Base-by-base conservation (phyloP, 2,329 filamentous ascomycete genomes). In the Aspergillus floridensis region DNA sequence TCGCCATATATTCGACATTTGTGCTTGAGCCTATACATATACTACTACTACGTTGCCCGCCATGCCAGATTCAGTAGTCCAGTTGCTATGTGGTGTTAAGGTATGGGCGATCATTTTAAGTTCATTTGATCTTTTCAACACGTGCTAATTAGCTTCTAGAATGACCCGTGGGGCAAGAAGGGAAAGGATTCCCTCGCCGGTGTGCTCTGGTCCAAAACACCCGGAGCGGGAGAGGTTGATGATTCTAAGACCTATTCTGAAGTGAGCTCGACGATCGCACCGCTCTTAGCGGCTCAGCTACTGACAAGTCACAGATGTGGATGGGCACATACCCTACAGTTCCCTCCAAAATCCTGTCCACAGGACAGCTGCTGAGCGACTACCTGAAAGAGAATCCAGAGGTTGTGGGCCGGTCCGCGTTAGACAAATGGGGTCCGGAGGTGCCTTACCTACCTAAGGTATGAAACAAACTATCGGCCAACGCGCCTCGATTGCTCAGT, bases 311-410 rank as follows among this genome's bases (percentile, higher is more conserved):
- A 12, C 46, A 78, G 76, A 86, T 88, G 82, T 92, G 89, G 89
- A 89, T 92, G 79, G 89, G 88, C 4, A 91, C 89, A 49, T 91
- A 92, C 69, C 88, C 88, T 0, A 85, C 85, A 44, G 83, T 88
- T 26, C 88, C 88, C 0, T 89, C 87, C 1, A 84, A 85, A 56
- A 79, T 89, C 1, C 76, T 89, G 16, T 77, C 79, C 22, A 88
- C 84, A 0, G 86, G 85, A 29, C 84, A 91, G 70, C 78, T 83
- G 29, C 82, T 93, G 1, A 82, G 86, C 62, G 82, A 88, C 22
- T 82, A 89, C 16, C 76, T 92, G 32, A 81, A 88, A 63, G 80
- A 90, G 68, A 80, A 86, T 38, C 80, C 87, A 21, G 77, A 84
- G 59, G 79, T 91, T 0, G 79, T 92, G 1, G 89, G 90, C 2